Base-by-base conservation (phyloP, 2,329 filamentous ascomycete species). In the Xylariales sp. region DNA sequence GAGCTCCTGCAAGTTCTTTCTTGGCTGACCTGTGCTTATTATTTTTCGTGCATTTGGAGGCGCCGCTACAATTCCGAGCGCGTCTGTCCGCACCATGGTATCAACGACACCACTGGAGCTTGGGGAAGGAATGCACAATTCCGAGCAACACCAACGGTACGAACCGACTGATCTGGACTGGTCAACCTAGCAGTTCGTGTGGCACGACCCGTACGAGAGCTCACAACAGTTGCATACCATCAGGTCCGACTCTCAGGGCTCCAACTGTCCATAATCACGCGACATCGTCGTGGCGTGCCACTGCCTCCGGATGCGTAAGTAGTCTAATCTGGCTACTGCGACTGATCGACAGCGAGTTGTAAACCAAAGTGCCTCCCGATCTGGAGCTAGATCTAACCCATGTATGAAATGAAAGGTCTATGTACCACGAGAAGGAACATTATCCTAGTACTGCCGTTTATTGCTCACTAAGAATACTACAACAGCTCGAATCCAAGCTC, bases 191-290 rank as follows among this genome's bases (percentile, higher is more conserved):
- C 20, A 16, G 29, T 27, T 18, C 12, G 15, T 39, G 36, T 20
- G 24, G 24, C 27, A 31, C 24, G 21, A 39, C n/a, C n/a, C n/a
- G n/a, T n/a, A n/a, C n/a, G n/a, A n/a, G n/a, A n/a, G n/a, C n/a
- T n/a, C n/a, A 19, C 15, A 21, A 39, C 14, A 39, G 36, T 39
- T 39, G 27, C 36, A 39, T 27, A 39, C 25, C 25, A 39, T 39
- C 24, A 29, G 7, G 16, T 27, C 36, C 16, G 12, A 16, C 20
- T 27, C 24, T 27, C 36, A 19, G 29, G 36, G 20, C 36, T 31
- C 25, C n/a, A n/a, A 20, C 8, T 8, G 24, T 27, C 24, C n/a
- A 27, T n/a, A 19, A 31, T 39, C 36, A 39, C 36, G 27, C 36
- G 36, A 27, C 27, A 24, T 14, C 31, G 25, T 27, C 36, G 36